phyloP scores from a whole-genome alignment of 805 yeast genomes.

The Lipomyces mesembrius region DNA sequence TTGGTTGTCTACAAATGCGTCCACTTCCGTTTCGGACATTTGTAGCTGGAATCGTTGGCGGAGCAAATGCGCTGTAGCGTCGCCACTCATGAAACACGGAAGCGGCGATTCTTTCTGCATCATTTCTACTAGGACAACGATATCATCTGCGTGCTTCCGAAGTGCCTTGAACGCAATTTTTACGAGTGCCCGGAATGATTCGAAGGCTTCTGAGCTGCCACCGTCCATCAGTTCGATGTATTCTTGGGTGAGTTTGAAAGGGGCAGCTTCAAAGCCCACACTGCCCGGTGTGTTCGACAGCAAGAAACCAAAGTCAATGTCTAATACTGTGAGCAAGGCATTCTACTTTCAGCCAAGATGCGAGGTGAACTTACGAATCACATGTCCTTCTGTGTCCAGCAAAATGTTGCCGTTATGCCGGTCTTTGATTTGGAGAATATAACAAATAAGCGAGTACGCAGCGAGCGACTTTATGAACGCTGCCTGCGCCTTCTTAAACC shows the following conservation, averaged over 20 bases:
- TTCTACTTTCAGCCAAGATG: not conserved
- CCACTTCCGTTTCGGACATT: slow-evolving; percentile 71
- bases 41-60: slow-evolving; percentile 82
- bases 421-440: slow-evolving; percentile 90
- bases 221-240: slow-evolving; percentile 91
- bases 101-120: slow-evolving; percentile 90
- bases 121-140: slow-evolving; percentile 82
- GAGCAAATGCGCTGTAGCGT: slow-evolving; percentile 75
- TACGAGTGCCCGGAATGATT: slow-evolving; percentile 63
- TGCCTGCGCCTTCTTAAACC: slow-evolving; percentile 75
- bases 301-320: slow-evolving; percentile 93
- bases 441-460: slow-evolving; percentile 90
- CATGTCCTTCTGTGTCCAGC: slow-evolving; percentile 95
- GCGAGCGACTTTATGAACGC: slow-evolving; percentile 88
- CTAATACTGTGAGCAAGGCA: slow-evolving; percentile 42
- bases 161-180: slow-evolving; percentile 75
- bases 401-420: slow-evolving; percentile 98
- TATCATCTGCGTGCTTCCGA: slow-evolving; percentile 71
- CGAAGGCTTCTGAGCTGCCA: slow-evolving; percentile 60
- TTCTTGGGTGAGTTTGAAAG: slow-evolving; percentile 89
- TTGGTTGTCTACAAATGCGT: slow-evolving; percentile 73
- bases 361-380: slow-evolving; percentile 52
- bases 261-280: slow-evolving; percentile 96
- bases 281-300: slow-evolving; percentile 95
- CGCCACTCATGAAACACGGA: slow-evolving; percentile 92